phyloP scores from a whole-genome alignment of 768 basidiomycete species.

The Mycena venus region DNA sequence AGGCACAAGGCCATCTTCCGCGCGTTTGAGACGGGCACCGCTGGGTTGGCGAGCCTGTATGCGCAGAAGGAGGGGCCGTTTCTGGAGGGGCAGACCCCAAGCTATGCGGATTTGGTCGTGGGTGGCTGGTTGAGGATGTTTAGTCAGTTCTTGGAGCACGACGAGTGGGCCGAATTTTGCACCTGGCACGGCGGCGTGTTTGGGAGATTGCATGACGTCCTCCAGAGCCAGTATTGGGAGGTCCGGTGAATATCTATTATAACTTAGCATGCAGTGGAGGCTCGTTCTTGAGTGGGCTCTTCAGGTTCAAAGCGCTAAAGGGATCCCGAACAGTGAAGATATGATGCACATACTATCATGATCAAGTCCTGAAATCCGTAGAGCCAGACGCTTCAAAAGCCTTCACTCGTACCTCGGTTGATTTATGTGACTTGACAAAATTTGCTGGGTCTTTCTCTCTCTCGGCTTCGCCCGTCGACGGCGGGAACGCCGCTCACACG shows the following conservation, averaged over 20 bases:
- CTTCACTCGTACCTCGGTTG: too few species aligned
- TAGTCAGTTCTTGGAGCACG: neutral
- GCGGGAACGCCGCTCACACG: too few species aligned
- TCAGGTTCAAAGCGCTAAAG: too few species aligned
- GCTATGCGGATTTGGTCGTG: slow-evolving; percentile 26
- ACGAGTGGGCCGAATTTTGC: slow-evolving; percentile 23
- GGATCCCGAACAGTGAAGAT: too few species aligned
- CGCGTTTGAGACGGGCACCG: neutral
- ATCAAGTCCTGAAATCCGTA: too few species aligned
- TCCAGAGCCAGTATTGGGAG: slow-evolving; percentile 24
- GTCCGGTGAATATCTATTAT: slow-evolving; percentile 12
- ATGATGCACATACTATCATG: too few species aligned
- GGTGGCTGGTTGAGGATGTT: slow-evolving; percentile 20
- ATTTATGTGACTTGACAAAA: too few species aligned
- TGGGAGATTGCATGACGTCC: slow-evolving; percentile 20
- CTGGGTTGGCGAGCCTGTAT: slow-evolving; percentile 7
- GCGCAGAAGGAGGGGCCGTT: slow-evolving; percentile 22
- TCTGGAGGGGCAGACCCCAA: slow-evolving; percentile 18
- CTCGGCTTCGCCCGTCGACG: too few species aligned
- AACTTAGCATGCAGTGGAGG: neutral
- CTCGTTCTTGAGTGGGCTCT: too few species aligned
- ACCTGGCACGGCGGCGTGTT: slow-evolving; percentile 29
- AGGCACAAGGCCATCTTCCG: neutral
- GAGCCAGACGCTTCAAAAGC: too few species aligned
- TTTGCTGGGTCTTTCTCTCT: too few species aligned